Base-by-base conservation (phyloP, 2,329 filamentous ascomycete species). In the Curvularia verruculosa region DNA sequence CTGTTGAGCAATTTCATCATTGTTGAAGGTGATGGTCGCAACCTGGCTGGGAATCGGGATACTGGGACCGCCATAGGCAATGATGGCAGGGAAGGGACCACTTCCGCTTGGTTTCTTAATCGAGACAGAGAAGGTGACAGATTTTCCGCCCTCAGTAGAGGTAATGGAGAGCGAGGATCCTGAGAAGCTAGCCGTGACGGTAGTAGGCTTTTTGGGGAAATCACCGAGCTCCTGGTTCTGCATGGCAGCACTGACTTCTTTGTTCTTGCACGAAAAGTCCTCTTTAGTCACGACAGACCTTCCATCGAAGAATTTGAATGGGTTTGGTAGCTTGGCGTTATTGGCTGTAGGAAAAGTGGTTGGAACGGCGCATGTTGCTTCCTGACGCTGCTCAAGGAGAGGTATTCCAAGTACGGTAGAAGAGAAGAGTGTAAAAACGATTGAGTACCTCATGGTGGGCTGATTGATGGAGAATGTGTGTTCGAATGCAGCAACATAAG, bases 1-100 rank as follows among this genome's bases (percentile, higher is more conserved):
- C 75, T 88, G 84, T 19, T 79, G 77, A 21, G 80, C 85, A 56
- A 87, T 83, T 26, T 81, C 78, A 67, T 85, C 81, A 71, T 87
- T 87, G 74, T 80, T 79, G 75, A 87, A 87, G 60, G 76, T 83
- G 66, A 87, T 84, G 54, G 80, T 83, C 36, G 82, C 85, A 26
- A 88, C 81, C 47, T 76, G 80, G 34, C 73, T 76, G 1, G 84
- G 84, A 48, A 85, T 77, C 15, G 85, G 84, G 48, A 88, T 78
- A 59, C 81, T 84, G 7, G 81, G 73, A 37, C 77, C 82, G 40
- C 83, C 85, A 61, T 84, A 83, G 50, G 80, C 81, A 64, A 87
- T 85, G 71, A 87, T 83, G 58, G 84, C 84, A 6, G 84, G 83
- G 67, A 81, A 82, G 1, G 84, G 83, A 4, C 77, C 79, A 29